Percentiles rank a stretch among this genome's conserved stretches.
Conservation (phyloP, 768 basidiomycete genomes). For the Terana coerulea region DNA sequence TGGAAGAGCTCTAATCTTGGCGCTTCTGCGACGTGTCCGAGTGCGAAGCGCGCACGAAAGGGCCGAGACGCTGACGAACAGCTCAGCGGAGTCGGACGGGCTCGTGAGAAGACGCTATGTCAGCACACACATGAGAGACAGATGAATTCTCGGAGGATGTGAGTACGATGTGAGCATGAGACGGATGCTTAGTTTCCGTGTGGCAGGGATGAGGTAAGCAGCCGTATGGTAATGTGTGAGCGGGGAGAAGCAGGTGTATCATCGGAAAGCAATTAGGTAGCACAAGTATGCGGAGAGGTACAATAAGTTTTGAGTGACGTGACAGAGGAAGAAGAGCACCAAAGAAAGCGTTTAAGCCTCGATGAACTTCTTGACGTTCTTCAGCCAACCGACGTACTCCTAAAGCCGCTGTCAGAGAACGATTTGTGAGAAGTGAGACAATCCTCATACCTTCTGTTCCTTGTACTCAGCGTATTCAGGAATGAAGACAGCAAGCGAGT, state of each 20-base stretch:
- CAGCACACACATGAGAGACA: too few species aligned
- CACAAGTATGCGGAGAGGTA: neutral
- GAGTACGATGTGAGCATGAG: too few species aligned
- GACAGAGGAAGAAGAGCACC: neutral
- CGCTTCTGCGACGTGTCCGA: constrained; percentile 5
- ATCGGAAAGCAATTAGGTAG: constrained; percentile 1
- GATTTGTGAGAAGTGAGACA: too few species aligned
- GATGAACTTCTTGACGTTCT: constrained; percentile 77
- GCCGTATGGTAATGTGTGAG: too few species aligned
- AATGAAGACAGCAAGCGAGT: constrained; percentile 78
- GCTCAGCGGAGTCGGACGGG: too few species aligned
- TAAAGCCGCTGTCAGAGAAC: constrained; percentile 27
- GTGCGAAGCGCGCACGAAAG: too few species aligned
- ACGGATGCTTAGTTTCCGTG: too few species aligned
- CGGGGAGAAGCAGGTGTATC: constrained; percentile 6
- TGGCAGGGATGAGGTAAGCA: too few species aligned
- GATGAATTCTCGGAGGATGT: too few species aligned
- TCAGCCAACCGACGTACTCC: constrained; percentile 93
- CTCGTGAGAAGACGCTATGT: too few species aligned
- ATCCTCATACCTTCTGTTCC: constrained; percentile 85
- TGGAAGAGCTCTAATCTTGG: neutral
- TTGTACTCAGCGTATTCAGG: constrained; percentile 86
- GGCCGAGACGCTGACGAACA: neutral
- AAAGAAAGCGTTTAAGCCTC: constrained; percentile 35
- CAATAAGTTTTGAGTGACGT: constrained; percentile 9